A percentile compares a stretch with the other conserved stretches of the same genome.
Conservation (phyloP, 169 alveolate species). For the Plasmodium adleri region DNA sequence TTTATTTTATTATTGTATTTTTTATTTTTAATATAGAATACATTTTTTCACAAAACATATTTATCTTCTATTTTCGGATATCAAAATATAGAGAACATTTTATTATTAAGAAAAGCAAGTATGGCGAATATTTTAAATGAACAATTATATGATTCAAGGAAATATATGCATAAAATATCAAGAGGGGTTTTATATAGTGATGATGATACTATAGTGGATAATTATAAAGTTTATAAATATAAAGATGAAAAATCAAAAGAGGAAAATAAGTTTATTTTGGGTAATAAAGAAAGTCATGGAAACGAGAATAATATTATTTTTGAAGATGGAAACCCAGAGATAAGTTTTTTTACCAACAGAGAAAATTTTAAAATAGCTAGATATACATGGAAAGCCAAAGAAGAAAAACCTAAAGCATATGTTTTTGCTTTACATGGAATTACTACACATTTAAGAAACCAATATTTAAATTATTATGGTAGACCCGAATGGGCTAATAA, state of each 20-base stretch:
- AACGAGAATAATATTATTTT: neutral
- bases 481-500: constrained; percentile 44
- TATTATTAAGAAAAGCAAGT: too few relatives aligned
- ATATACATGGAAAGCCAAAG: constrained; percentile 64
- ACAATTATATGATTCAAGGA: too few relatives aligned
- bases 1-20: too few relatives aligned
- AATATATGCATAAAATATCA: too few relatives aligned
- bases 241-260: neutral
- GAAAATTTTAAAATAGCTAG: constrained; percentile 81
- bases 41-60: too few relatives aligned
- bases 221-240: neutral
- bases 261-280: neutral
- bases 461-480: constrained; percentile 78
- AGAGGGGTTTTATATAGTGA: too few relatives aligned
- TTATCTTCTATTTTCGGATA: too few relatives aligned
- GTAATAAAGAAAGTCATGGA: constrained; percentile 15
- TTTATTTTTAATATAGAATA: too few relatives aligned
- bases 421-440: constrained; percentile 83
- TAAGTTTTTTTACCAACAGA: constrained; percentile 80
- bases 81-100: too few relatives aligned
- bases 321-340: constrained; percentile 77
- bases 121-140: too few relatives aligned
- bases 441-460: constrained; percentile 81
- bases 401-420: constrained; percentile 79
- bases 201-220: too few relatives aligned